Percentiles rank a stretch among this genome's conserved stretches.
Conservation (phyloP, 2,329 filamentous ascomycete genomes). For the Claviceps sp. region DNA sequence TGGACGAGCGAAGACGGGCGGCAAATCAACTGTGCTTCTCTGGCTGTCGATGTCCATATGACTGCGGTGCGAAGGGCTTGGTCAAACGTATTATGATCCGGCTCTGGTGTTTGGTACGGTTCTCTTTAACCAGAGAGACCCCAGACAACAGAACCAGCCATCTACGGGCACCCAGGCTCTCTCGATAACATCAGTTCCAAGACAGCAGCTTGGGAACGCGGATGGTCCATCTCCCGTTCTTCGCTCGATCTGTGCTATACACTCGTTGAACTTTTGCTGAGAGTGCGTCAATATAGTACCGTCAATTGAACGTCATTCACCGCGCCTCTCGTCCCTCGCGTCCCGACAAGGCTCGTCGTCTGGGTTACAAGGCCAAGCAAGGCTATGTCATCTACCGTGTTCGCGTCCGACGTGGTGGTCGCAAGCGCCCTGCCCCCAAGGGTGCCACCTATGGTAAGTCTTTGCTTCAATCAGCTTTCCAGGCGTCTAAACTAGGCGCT, state of each 20-base stretch:
- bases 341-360: conserved; percentile 98
- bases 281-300: conserved; percentile 99
- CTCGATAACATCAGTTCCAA: neutral
- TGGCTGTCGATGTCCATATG: neutral
- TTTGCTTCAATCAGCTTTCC: neutral
- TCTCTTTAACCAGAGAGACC: too few relatives aligned
- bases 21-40: conserved; percentile 7
- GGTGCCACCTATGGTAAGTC: conserved; percentile 93
- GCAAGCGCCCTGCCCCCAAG: conserved; percentile 93
- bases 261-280: conserved; percentile 99
- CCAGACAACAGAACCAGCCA: too few relatives aligned
- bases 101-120: too few relatives aligned
- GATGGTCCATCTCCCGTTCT: neutral
- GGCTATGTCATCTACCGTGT: conserved; percentile 99
- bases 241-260: conserved; percentile 53
- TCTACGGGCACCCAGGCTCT: neutral
- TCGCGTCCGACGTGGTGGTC: conserved; percentile 94
- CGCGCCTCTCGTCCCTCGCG: conserved; percentile 95
- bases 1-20: conserved; percentile 19
- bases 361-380: conserved; percentile 99
- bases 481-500: neutral
- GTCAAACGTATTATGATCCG: neutral
- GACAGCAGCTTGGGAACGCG: neutral
- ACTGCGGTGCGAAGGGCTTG: neutral
- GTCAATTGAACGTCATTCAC: conserved; percentile 99